phyloP scores from a whole-genome alignment of 164 flowering plant species.

The Saururus chinensis region DNA sequence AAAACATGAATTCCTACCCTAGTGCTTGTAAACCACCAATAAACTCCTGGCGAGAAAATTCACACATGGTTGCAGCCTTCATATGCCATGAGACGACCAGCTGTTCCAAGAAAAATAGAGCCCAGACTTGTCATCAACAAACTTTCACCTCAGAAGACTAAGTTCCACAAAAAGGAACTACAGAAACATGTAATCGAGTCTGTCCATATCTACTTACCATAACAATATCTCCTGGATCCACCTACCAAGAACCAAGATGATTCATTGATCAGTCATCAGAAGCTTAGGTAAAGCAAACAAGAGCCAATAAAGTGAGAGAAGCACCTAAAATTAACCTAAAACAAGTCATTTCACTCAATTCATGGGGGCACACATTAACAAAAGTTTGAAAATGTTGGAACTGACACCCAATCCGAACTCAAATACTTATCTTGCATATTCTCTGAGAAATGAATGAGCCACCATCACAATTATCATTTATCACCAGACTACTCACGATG shows the following conservation, averaged over 20 bases:
- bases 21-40: constrained; percentile 76
- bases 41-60: constrained; percentile 92
- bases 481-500: too few relatives aligned
- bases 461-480: too few relatives aligned
- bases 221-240: constrained; percentile 96
- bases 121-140: not conserved
- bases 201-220: constrained; percentile 45
- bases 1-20: constrained; percentile 39
- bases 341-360: too few relatives aligned
- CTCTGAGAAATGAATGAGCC: too few relatives aligned
- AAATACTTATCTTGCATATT: too few relatives aligned
- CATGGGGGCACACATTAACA: too few relatives aligned
- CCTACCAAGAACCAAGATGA: constrained; percentile 42
- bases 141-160: not conserved
- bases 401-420: too few relatives aligned
- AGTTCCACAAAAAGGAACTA: not conserved
- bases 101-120: constrained; percentile 25
- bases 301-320: not conserved
- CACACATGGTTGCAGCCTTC: constrained; percentile 99
- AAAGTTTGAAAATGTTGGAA: too few relatives aligned
- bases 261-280: not conserved
- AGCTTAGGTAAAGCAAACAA: too few relatives aligned
- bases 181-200: not conserved
- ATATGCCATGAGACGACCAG: constrained; percentile 97
- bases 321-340: too few relatives aligned